Base-by-base conservation (phyloP, 805 yeast genomes). In the Candida boidinii region DNA sequence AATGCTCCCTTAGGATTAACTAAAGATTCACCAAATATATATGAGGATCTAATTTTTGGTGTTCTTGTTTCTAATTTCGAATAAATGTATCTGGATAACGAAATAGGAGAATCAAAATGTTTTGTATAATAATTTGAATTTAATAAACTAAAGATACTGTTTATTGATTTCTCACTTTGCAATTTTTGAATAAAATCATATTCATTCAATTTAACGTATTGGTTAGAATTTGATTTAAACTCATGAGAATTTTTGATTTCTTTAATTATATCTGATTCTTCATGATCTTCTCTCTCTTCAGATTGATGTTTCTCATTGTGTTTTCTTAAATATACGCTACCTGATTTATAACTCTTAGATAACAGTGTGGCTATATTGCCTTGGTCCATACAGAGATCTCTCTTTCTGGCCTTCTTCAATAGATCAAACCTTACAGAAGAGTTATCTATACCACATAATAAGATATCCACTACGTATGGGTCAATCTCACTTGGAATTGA, bases 11-110 rank as follows among this genome's bases (percentile, higher is more conserved):
- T 26, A 0, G 69, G 67, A 13, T 53, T 43, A 6, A 52, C 33
- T 4, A 51, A 35, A 0, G 67, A 44, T 39, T 65, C 70, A 4
- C 60, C 59, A 17, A 55, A 28, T 13, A 55, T 30, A 31, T 46
- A 43, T 5, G 49, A 39, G 1, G 53, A 44, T 17, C 45, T 43
- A 13, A 55, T 16, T 24, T 38, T 41, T n/a, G 41, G 36, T 3
- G 56, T 47, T 17, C 9, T 22, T n/a, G 16, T 5, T 7, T 17
- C 15, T 8, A 19, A 21, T 14, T 35, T 25, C 1, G 21, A 17
- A 15, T 44, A 49, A 6, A 55, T 26, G 3, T 39, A 36, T 21
- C 60, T 39, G 8, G 60, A 59, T n/a, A 48, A 25, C 7, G 34
- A 32, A 2, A 50, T 26, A 12, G 54, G 47, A 3, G 37, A 36